These are phyloP conservation scores for Gentiana macrophylla DNA, from an alignment of 257 asterid genomes.

Conservation along the genomic window DNA sequence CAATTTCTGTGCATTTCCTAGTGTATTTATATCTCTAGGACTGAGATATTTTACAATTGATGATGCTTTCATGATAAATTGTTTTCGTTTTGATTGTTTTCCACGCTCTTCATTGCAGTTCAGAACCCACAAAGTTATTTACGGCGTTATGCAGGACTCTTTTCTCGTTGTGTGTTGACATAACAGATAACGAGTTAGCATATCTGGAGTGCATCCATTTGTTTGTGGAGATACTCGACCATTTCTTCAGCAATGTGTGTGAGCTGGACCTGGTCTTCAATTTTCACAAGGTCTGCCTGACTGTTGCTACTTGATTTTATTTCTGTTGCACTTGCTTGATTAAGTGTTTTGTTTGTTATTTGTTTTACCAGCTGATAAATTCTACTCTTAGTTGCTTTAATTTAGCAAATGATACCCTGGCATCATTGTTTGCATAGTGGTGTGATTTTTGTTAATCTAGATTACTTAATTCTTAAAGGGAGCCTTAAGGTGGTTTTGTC, in stretches of 20 bases:
- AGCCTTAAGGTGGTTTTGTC: too few relatives aligned
- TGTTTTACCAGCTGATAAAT: too few relatives aligned
- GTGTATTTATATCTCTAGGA: neutral
- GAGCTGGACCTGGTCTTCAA: slow-evolving; percentile 94
- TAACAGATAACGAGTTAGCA: slow-evolving; percentile 90
- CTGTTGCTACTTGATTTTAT: neutral
- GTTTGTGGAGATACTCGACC: slow-evolving; percentile 96
- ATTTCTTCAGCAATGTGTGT: slow-evolving; percentile 94
- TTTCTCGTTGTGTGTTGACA: slow-evolving; percentile 92
- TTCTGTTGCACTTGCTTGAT: neutral
- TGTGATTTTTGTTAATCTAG: too few relatives aligned
- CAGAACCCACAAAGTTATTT: slow-evolving; percentile 90
- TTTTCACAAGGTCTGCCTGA: slow-evolving; percentile 74
- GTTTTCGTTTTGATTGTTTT: slow-evolving; percentile 1
- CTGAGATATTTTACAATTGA: neutral
- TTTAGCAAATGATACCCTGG: too few relatives aligned
- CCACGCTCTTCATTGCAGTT: slow-evolving; percentile 40
- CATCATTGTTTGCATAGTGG: too few relatives aligned
- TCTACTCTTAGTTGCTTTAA: too few relatives aligned
- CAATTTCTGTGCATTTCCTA: neutral
- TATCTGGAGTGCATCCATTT: slow-evolving; percentile 87
- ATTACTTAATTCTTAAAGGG: too few relatives aligned
- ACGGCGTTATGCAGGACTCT: slow-evolving; percentile 97
- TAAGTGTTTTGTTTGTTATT: too few relatives aligned
- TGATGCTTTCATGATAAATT: neutral